These are phyloP conservation scores for Malassezia globosa DNA, from an alignment of 1,284 basidiomycete genomes.

Conservation along the genomic window DNA sequence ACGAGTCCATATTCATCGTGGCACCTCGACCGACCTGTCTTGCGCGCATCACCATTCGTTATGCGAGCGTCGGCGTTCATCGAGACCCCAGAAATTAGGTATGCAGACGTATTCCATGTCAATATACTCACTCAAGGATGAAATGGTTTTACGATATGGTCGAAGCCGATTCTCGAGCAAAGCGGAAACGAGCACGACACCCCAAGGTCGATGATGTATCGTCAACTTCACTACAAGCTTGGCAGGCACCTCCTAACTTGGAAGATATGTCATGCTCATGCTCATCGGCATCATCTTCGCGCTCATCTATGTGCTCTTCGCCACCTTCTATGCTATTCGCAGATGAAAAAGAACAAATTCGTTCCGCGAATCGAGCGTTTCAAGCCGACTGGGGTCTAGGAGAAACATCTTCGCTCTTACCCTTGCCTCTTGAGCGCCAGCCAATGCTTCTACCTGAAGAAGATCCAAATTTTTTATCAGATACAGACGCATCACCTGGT, in stretches of 20 bases:
- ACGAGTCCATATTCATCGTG: too few relatives aligned
- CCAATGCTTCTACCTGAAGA: too few relatives aligned
- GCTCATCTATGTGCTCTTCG: too few relatives aligned
- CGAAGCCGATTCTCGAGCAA: background rate
- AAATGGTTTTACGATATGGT: constrained; percentile 17
- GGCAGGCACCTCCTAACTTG: too few relatives aligned
- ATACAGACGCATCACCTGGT: too few relatives aligned
- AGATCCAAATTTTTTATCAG: too few relatives aligned
- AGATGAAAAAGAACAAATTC: background rate
- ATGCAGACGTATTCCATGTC: background rate
- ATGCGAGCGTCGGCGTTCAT: constrained; percentile 3
- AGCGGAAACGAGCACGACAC: background rate
- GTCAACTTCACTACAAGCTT: too few relatives aligned
- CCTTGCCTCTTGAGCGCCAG: background rate
- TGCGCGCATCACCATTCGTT: too few relatives aligned
- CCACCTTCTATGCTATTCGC: background rate
- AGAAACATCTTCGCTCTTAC: constrained; percentile 1
- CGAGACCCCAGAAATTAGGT: constrained; percentile 16
- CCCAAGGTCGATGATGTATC: background rate
- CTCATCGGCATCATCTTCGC: too few relatives aligned
- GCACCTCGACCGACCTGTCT: too few relatives aligned
- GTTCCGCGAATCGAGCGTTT: background rate
- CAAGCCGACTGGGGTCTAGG: constrained; percentile 4
- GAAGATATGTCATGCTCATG: too few relatives aligned
- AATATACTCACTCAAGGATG: constrained; percentile 8